phyloP scores from a whole-genome alignment of 169 alveolate genomes.

The Plasmodium sp. region DNA sequence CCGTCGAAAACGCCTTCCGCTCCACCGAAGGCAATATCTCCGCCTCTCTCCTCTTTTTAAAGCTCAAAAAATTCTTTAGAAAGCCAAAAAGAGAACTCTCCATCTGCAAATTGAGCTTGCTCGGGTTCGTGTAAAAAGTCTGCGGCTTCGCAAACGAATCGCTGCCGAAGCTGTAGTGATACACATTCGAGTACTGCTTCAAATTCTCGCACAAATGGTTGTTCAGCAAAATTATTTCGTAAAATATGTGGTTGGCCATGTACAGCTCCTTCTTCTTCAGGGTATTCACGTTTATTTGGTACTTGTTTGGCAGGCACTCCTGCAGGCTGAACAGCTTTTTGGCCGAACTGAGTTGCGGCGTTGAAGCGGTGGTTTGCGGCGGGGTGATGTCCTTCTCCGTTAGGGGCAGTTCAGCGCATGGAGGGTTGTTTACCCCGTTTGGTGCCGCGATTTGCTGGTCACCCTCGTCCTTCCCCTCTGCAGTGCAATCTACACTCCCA shows the following conservation, averaged over 20 bases:
- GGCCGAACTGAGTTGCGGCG: neutral
- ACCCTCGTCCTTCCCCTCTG: neutral
- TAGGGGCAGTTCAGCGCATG: neutral
- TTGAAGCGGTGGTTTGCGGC: neutral
- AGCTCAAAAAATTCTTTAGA: conserved; percentile 60
- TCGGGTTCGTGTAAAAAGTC: conserved; percentile 49
- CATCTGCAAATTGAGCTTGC: conserved; percentile 30
- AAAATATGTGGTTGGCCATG: conserved; percentile 68
- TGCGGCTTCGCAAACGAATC: neutral
- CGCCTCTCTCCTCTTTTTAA: conserved; percentile 28
- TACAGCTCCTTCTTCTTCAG: conserved; percentile 35
- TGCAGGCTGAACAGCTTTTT: conserved; percentile 48
- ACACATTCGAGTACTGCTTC: conserved; percentile 40
- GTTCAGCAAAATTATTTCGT: conserved; percentile 61
- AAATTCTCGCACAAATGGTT: conserved; percentile 72
- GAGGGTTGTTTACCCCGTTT: neutral
- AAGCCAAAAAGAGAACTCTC: conserved; percentile 53
- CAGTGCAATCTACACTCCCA: neutral
- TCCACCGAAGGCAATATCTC: conserved; percentile 17
- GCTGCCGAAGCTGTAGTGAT: conserved; percentile 28
- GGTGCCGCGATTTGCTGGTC: neutral
- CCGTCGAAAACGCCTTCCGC: conserved; percentile 7
- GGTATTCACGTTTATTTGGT: conserved; percentile 41
- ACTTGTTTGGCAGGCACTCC: conserved; percentile 63
- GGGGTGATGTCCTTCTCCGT: neutral